Conservation (phyloP, 805 yeast species). For the Peterozyma xylosa region DNA sequence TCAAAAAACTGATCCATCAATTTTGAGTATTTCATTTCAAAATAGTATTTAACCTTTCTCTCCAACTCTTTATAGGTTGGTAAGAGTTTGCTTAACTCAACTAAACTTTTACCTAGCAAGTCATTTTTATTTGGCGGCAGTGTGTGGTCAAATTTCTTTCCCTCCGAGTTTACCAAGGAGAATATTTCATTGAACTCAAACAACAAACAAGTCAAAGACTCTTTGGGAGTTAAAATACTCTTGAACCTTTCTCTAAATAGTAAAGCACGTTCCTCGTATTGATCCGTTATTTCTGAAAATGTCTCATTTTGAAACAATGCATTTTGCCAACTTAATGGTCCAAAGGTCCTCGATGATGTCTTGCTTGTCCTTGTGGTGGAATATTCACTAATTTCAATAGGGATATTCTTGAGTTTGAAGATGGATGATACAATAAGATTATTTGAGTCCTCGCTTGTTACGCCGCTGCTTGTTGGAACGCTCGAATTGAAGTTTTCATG, state of each 20-base stretch:
- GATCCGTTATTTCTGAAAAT: background rate
- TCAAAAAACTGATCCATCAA: slow-evolving; percentile 2
- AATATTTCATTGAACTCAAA: background rate
- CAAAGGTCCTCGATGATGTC: slow-evolving; percentile 1
- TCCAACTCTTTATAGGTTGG: slow-evolving; percentile 5
- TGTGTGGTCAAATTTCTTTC: background rate
- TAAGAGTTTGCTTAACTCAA: background rate
- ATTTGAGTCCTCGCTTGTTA: background rate
- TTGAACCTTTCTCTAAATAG: background rate
- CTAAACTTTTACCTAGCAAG: slow-evolving; percentile 3
- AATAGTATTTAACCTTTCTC: background rate
- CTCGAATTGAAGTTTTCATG: background rate
- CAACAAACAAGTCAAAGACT: background rate
- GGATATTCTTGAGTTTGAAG: slow-evolving; percentile 1
- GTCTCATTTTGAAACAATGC: background rate
- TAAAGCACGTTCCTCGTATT: background rate
- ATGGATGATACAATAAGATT: background rate
- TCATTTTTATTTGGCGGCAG: slow-evolving; percentile 3
- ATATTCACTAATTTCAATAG: slow-evolving; percentile 1
- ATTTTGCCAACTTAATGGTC: slow-evolving; percentile 7
- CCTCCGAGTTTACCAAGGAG: background rate
- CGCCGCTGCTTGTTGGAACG: background rate
- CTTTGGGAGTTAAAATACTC: background rate
- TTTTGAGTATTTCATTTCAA: background rate
- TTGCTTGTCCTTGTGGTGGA: background rate